These are phyloP conservation scores for Purpureocillium takamizusanense DNA, from an alignment of 2,329 filamentous ascomycete genomes.

Conservation along the genomic window DNA sequence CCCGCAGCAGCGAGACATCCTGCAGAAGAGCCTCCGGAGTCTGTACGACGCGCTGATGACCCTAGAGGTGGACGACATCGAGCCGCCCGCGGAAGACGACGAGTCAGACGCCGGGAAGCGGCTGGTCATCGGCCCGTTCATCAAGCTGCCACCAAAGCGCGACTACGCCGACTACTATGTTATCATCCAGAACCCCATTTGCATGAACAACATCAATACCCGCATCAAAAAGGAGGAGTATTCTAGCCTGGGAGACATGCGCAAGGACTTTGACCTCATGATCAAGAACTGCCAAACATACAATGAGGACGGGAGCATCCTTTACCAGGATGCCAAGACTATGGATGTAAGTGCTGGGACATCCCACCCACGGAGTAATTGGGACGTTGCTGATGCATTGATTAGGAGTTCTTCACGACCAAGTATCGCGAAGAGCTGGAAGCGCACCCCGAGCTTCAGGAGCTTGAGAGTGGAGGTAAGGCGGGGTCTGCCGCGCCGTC, in stretches of 20 bases:
- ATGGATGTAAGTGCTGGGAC: constrained; percentile 68
- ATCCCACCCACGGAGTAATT: not conserved
- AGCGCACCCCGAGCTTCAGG: constrained; percentile 45
- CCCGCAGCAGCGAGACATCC: constrained; percentile 59
- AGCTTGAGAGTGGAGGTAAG: constrained; percentile 40
- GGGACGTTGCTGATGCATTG: constrained; percentile 21
- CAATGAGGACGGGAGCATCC: constrained; percentile 89
- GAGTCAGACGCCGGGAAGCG: constrained; percentile 56
- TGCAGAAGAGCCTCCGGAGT: constrained; percentile 70
- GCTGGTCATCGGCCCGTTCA: constrained; percentile 85
- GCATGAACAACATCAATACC: constrained; percentile 89
- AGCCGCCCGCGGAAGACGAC: constrained; percentile 46
- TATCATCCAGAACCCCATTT: constrained; percentile 86
- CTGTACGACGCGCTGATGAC: constrained; percentile 76
- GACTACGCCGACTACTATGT: constrained; percentile 94
- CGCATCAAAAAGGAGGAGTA: constrained; percentile 98
- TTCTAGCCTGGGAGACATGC: constrained; percentile 68
- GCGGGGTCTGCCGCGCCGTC: constrained; percentile 37
- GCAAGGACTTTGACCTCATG: constrained; percentile 72
- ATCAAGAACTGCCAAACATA: constrained; percentile 90
- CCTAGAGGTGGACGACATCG: constrained; percentile 68
- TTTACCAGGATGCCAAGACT: constrained; percentile 85
- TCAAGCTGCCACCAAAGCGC: constrained; percentile 81
- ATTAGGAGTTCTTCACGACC: constrained; percentile 46
- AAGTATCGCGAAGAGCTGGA: constrained; percentile 44